Evolutionary conservation across 257 asterid genomes (phyloP), one percentile per base, ranked within the genome.

Genomic region (Lavandula angustifolia): DNA sequence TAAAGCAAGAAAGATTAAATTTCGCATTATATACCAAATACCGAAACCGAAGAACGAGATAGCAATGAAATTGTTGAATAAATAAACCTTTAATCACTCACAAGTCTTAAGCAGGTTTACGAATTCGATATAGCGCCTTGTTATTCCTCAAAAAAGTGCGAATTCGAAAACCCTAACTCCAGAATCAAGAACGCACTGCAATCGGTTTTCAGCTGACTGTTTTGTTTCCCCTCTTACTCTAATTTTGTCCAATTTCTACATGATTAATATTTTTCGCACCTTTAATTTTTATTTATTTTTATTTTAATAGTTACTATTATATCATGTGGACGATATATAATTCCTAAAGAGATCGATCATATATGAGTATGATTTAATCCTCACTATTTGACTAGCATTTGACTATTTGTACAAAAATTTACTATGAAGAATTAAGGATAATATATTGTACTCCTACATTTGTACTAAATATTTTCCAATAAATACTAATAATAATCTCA

Each of bases 161-260:
- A 50, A 46, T 49, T 46, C 51, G 54, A 33, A 52, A 74, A 64
- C 79, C 75, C 75, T 74, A 69, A 63, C 49, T 60, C n/a, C 10
- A 7, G 71, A 62, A 74, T 63, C 60, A 55, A 55, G 51, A 60
- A 44, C 53, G 35, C 14, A 17, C 22, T 46, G n/a, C 11, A 32
- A 49, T 69, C 22, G 44, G 27, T 44, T 55, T 6, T 54, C 60
- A 68, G 43, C 41, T 34, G 48, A 10, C 44, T 1, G 22, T 54
- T 33, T 55, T 29, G 44, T 16, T 12, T 5, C 9, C 58, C 6
- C 38, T 3, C 4, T 44, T 17, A 4, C 50, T 44, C 50, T 44
- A 22, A 3, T 32, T 54, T 41, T 29, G 17, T 3, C 14, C 14
- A 5, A 40, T 40, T 6, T 12, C 12, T 43, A 3, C 6, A 12